A percentile compares a stretch with the other conserved stretches of the same genome.
phyloP scores from a whole-genome alignment of 495 filamentous ascomycete genomes.

The Sordaria brevicollis region DNA sequence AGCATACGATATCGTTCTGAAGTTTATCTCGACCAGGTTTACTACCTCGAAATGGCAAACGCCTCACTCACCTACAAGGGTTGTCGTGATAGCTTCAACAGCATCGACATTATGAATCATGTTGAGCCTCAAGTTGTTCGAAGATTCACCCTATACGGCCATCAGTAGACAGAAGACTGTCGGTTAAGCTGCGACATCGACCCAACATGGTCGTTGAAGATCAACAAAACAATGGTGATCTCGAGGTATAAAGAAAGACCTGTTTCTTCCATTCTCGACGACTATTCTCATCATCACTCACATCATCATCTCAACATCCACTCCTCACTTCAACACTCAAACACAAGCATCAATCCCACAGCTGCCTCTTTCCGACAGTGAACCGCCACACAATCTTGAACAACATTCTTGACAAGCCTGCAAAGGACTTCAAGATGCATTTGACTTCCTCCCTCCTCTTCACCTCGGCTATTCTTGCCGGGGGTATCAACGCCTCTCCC shows the following conservation, averaged over 20 bases:
- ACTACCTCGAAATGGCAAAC: not conserved
- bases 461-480: not conserved
- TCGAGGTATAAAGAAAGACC: not conserved
- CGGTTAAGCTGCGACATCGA: not conserved
- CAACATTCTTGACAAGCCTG: not conserved
- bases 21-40: not conserved
- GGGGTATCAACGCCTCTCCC: not conserved
- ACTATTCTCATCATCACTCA: not conserved
- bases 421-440: not conserved
- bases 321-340: not conserved
- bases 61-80: not conserved
- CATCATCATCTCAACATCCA: not conserved
- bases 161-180: not conserved
- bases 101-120: not conserved
- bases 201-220: not conserved
- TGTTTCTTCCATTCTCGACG: not conserved
- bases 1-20: not conserved
- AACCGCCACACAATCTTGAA: not conserved
- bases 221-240: not conserved
- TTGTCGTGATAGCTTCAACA: not conserved
- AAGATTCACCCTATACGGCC: not conserved
- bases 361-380: not conserved
- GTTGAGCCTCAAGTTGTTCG: not conserved
- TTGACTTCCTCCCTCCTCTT: not conserved
- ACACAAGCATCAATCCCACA: not conserved